A percentile compares a stretch with the other conserved stretches of the same genome.
Evolutionary conservation across 176 grass and related monocot species (phyloP).

Genomic region (Elymus sibiricus): DNA sequence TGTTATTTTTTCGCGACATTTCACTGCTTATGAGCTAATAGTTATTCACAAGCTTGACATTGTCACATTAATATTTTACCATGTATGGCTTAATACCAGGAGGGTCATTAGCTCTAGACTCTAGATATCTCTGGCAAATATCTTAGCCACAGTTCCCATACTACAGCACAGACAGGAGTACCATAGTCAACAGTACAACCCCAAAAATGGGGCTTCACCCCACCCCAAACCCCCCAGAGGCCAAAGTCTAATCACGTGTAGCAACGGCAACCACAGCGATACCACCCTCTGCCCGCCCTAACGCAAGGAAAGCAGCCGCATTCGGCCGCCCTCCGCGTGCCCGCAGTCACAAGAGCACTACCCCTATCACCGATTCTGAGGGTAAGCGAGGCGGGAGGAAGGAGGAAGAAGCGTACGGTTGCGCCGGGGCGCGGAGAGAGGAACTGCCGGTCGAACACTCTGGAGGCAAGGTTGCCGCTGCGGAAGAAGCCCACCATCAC

Average conservation of each 20-base stretch:
- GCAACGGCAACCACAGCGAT: neutral
- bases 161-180: neutral
- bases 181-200: neutral
- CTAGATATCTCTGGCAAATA: neutral
- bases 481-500: constrained; percentile 53
- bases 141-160: neutral
- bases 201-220: too few relatives aligned
- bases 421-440: constrained; percentile 73
- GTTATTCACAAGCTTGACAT: neutral
- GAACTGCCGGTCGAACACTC: constrained; percentile 92
- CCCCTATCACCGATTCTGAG: neutral
- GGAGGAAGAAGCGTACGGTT: constrained; percentile 27
- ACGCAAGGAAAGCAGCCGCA: neutral
- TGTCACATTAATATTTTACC: neutral
- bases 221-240: neutral
- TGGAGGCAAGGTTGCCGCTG: constrained; percentile 75
- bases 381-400: neutral
- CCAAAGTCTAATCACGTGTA: neutral
- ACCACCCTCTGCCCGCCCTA: neutral
- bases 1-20: neutral
- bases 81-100: neutral
- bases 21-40: neutral
- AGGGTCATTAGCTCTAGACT: neutral
- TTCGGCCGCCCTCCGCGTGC: neutral
- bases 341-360: neutral